phyloP scores from a whole-genome alignment of 768 basidiomycete species.

The Lactarius sanguifluus region DNA sequence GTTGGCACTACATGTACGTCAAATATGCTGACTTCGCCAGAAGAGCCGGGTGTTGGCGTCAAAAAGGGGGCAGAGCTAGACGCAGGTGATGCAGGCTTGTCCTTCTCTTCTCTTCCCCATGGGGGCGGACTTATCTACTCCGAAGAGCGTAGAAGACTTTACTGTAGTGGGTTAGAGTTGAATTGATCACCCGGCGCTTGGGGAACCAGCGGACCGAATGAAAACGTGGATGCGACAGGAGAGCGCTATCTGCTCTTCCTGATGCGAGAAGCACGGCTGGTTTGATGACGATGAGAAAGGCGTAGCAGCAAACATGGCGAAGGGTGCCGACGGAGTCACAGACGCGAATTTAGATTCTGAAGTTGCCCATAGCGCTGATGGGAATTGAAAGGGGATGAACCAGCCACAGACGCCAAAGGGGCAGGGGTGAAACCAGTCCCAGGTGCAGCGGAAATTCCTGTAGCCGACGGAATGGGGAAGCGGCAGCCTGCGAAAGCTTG shows the following conservation, averaged over 20 bases:
- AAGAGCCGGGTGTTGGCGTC: not conserved
- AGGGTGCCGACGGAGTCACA: not conserved
- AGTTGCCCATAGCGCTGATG: conserved; percentile 7
- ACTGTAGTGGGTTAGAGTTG: conserved; percentile 1
- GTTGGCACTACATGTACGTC: not conserved
- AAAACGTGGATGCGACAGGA: conserved; percentile 20
- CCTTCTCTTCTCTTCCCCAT: conserved; percentile 11
- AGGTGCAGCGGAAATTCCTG: conserved; percentile 34
- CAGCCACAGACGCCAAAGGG: conserved; percentile 21
- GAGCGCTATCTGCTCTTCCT: conserved; percentile 2
- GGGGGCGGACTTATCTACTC: conserved; percentile 7
- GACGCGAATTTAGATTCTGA: conserved; percentile 12
- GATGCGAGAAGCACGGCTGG: not conserved
- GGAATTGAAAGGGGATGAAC: conserved; percentile 26
- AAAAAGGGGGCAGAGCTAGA: conserved; percentile 10
- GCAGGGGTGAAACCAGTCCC: conserved; percentile 29
- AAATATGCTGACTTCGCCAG: conserved; percentile 10
- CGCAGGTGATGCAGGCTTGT: not conserved
- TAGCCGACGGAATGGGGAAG: conserved; percentile 35
- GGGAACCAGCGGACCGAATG: conserved; percentile 14
- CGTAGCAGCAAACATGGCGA: not conserved
- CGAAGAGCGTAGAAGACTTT: conserved; percentile 9
- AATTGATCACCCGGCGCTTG: conserved; percentile 1
- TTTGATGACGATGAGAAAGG: conserved; percentile 7
- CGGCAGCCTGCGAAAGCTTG: conserved; percentile 37